Conservation (phyloP, 129 eudicot species). For the Tagetes patula region DNA sequence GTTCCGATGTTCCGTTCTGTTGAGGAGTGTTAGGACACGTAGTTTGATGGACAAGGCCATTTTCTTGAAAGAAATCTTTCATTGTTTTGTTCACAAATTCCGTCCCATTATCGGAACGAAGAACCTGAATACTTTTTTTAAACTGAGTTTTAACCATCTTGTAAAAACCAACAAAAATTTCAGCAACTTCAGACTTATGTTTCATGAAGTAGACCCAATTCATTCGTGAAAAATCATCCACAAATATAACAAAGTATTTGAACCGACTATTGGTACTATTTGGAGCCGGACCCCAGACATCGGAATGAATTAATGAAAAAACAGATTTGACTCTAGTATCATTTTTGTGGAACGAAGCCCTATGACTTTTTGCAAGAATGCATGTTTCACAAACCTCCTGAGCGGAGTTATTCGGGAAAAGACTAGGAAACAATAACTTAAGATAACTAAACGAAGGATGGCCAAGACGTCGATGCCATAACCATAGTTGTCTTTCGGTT, state of each 20-base stretch:
- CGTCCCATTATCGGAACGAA: background rate
- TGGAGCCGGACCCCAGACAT: background rate
- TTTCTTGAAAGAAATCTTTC: background rate
- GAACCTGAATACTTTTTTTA: background rate
- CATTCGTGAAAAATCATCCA: background rate
- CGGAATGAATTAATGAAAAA: background rate
- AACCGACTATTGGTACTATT: background rate
- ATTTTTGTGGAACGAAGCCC: background rate
- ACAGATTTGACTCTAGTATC: background rate
- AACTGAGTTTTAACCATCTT: background rate
- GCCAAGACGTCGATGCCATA: background rate
- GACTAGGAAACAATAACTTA: background rate
- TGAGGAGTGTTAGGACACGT: background rate
- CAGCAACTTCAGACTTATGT: background rate
- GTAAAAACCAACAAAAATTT: background rate
- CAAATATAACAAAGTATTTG: background rate
- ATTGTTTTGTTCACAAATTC: background rate
- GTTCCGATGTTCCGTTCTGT: background rate
- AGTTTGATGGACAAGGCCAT: background rate
- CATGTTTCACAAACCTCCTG: background rate
- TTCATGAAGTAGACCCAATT: background rate
- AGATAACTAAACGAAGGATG: background rate
- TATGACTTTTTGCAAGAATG: slow-evolving; percentile 1
- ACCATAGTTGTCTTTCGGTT: background rate
- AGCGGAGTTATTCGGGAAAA: background rate